Percentiles rank a stretch among this genome's conserved stretches.
Conservation (phyloP, 2,329 filamentous ascomycete species). For the Polytolypa hystricis region DNA sequence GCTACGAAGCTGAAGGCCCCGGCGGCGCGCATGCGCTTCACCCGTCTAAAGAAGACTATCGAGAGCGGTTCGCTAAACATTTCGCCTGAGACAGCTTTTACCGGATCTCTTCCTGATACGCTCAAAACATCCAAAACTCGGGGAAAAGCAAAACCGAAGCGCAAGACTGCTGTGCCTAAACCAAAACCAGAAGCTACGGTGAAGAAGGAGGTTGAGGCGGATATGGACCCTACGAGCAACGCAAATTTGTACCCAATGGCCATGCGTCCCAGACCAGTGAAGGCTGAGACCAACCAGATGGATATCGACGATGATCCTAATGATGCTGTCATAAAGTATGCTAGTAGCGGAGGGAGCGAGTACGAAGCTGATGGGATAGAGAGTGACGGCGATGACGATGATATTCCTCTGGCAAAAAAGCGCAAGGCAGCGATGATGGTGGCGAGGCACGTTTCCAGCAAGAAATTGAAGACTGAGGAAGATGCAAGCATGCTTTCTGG, state of each 20-base stretch:
- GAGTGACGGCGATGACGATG: conserved; percentile 9
- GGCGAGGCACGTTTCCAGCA: background rate
- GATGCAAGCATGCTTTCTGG: too few species aligned
- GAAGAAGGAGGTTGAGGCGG: background rate
- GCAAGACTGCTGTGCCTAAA: background rate
- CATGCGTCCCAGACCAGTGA: background rate
- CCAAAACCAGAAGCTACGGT: too few species aligned
- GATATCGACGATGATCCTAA: background rate
- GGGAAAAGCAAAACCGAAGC: conserved; percentile 2
- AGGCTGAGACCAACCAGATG: background rate
- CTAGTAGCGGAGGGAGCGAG: conserved; percentile 1
- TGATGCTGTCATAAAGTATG: conserved; percentile 2
- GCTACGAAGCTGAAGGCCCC: conserved; percentile 24
- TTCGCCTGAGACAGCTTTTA: background rate
- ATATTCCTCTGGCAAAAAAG: conserved; percentile 12
- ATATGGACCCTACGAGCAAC: background rate
- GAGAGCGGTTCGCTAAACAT: conserved; percentile 9
- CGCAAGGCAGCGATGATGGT: conserved; percentile 2
- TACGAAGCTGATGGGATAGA: conserved; percentile 3
- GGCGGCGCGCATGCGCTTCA: conserved; percentile 31
- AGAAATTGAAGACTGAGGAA: too few species aligned
- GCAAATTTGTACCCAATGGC: background rate
- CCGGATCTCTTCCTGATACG: background rate
- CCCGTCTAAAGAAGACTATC: conserved; percentile 22
- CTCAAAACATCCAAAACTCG: background rate